Base-by-base conservation (phyloP, 2,329 filamentous ascomycete genomes). In the Fusarium transvaalense region DNA sequence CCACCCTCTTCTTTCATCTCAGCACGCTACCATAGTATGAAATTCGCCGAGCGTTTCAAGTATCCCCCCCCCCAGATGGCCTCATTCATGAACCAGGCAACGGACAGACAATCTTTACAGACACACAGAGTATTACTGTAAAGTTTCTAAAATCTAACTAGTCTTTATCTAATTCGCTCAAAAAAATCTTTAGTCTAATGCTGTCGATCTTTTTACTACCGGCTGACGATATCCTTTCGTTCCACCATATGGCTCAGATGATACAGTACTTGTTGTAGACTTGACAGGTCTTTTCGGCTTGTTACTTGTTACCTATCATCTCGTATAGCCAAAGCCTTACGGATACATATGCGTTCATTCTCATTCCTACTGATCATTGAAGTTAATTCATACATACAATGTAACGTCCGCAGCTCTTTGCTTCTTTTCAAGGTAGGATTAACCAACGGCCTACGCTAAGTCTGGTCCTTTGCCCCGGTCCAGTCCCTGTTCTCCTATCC, bases 21-120 rank as follows among this genome's bases (percentile, higher is more conserved):
- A 47, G 48, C 15, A 39, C 65, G 63, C 66, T 69, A n/a, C n/a
- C n/a, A n/a, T n/a, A n/a, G n/a, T n/a, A 63, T 50, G 38, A 35
- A 53, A 37, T 39, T 54, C 55, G 60, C 70, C 63, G 68, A 62
- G 68, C 61, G 72, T 74, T 74, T 74, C 71, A 74, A 68, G 58
- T 71, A 34, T 48, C 41, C 65, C 52, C 39, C 41, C 41, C 65
- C 52, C 39, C 41, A 38, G 62, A 62, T 47, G 21, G 42, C 54
- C 34, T 47, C 35, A 31, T 45, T 19, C 42, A 31, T 47, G 52
- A 17, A 31, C 56, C 19, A 57, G 48, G 46, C 64, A 69, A 64
- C 50, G 58, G n/a, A n/a, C n/a, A n/a, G n/a, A n/a, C n/a, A n/a
- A n/a, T 38, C 51, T 60, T 57, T 55, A n/a, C n/a, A n/a, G n/a